A percentile compares a stretch with the other conserved stretches of the same genome.
phyloP scores from a whole-genome alignment of 2,329 filamentous ascomycete species.

The Curvularia spicifera region DNA sequence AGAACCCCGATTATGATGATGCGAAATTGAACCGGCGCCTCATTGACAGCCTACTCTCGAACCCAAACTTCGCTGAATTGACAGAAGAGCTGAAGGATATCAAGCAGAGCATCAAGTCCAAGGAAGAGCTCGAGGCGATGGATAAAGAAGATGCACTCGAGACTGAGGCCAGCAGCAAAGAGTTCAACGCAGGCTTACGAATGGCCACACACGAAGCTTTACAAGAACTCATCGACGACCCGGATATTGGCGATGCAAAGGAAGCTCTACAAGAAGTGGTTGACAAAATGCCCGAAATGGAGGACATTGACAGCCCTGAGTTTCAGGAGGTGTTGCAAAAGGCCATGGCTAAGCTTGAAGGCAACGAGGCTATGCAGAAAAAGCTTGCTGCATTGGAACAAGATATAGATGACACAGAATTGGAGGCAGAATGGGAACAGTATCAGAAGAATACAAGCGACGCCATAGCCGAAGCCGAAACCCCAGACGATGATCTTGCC shows the following conservation, averaged over 20 bases:
- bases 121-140: conserved; percentile 22
- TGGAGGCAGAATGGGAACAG: conserved; percentile 24
- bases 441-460: conserved; percentile 22
- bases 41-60: conserved; percentile 37
- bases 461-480: conserved; percentile 15
- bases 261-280: conserved; percentile 35
- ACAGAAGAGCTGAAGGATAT: conserved; percentile 37
- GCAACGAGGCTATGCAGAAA: conserved; percentile 28
- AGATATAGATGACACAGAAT: conserved; percentile 14
- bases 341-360: conserved; percentile 31
- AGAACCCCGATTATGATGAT: conserved; percentile 40
- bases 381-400: conserved; percentile 27
- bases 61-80: conserved; percentile 41
- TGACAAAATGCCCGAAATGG: conserved; percentile 29
- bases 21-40: conserved; percentile 33
- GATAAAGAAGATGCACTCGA: conserved; percentile 21
- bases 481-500: conserved; percentile 14
- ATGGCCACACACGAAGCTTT: conserved; percentile 31
- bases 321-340: conserved; percentile 31
- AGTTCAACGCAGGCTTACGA: conserved; percentile 25
- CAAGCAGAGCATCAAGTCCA: conserved; percentile 31
- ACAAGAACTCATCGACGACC: conserved; percentile 39
- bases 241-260: conserved; percentile 32
- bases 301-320: conserved; percentile 29
- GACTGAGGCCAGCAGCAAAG: conserved; percentile 22